Percentiles rank a stretch among this genome's conserved stretches.
These are phyloP conservation scores for Melaleuca quinquenervia DNA, from an alignment of 345 rosid genomes.

Conservation along the genomic window DNA sequence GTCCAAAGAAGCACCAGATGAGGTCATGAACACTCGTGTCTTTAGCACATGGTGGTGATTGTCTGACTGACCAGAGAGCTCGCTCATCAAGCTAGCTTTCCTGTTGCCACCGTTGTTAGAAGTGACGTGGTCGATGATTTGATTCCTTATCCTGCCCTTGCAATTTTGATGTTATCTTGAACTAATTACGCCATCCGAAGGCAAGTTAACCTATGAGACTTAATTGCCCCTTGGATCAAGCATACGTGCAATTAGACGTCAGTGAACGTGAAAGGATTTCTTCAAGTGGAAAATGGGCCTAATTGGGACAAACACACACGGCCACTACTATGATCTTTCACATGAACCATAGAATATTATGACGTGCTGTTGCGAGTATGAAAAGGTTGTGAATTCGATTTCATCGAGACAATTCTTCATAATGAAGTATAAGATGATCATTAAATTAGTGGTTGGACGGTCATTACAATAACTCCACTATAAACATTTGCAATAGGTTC, in stretches of 20 bases:
- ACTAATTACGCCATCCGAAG: neutral
- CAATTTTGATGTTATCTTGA: neutral
- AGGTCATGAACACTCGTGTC: neutral
- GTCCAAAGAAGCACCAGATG: neutral
- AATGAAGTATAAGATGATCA: neutral
- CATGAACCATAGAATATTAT: neutral
- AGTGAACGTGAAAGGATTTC: neutral
- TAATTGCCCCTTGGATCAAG: neutral
- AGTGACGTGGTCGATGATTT: neutral
- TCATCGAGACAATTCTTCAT: neutral
- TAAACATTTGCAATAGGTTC: neutral
- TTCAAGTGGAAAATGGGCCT: neutral
- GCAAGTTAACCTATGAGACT: neutral
- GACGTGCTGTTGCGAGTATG: neutral
- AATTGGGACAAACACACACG: neutral
- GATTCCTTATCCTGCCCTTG: neutral
- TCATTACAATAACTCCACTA: neutral
- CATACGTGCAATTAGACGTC: neutral
- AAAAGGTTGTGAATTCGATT: neutral
- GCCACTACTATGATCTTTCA: neutral
- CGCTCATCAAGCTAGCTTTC: neutral
- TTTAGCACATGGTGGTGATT: neutral
- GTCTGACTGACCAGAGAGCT: neutral
- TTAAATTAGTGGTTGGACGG: neutral
- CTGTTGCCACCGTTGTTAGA: neutral